A percentile compares a stretch with the other conserved stretches of the same genome.
These are phyloP conservation scores for Gomphus sp. DNA, from an alignment of 1,284 basidiomycete genomes.

Conservation along the genomic window DNA sequence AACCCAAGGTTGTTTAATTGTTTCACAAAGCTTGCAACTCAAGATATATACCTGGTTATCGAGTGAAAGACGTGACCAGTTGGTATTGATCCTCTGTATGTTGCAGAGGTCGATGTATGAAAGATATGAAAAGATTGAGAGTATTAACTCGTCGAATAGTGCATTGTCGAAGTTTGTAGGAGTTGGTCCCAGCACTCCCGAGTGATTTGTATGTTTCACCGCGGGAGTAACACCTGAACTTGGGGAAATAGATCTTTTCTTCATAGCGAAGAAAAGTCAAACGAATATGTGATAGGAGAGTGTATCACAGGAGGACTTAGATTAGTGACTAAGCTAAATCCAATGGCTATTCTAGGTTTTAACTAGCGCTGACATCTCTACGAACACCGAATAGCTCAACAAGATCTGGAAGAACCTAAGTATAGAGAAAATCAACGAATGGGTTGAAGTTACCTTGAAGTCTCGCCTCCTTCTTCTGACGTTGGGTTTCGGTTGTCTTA, in stretches of 20 bases:
- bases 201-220: not conserved
- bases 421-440: not conserved
- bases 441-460: constrained; percentile 45
- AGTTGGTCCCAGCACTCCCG: not conserved
- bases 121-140: constrained; percentile 64
- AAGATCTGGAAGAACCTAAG: not conserved
- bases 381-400: constrained; percentile 17
- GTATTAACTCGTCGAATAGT: constrained; percentile 66
- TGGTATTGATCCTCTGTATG: constrained; percentile 50
- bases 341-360: not conserved
- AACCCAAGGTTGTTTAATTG: constrained; percentile 9
- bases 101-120: constrained; percentile 57
- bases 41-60: constrained; percentile 43
- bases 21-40: constrained; percentile 4
- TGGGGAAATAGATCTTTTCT: not conserved
- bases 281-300: not conserved
- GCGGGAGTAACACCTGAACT: not conserved
- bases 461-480: constrained; percentile 65
- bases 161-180: constrained; percentile 38
- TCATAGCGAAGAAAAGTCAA: not conserved
- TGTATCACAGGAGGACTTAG: not conserved
- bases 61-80: constrained; percentile 55
- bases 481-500: constrained; percentile 56
- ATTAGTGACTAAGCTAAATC: not conserved
- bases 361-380: not conserved